Percentiles rank a stretch among this genome's conserved stretches.
Evolutionary conservation across 2,329 filamentous ascomycete genomes (phyloP).

Genomic region (Monosporascus sp.): DNA sequence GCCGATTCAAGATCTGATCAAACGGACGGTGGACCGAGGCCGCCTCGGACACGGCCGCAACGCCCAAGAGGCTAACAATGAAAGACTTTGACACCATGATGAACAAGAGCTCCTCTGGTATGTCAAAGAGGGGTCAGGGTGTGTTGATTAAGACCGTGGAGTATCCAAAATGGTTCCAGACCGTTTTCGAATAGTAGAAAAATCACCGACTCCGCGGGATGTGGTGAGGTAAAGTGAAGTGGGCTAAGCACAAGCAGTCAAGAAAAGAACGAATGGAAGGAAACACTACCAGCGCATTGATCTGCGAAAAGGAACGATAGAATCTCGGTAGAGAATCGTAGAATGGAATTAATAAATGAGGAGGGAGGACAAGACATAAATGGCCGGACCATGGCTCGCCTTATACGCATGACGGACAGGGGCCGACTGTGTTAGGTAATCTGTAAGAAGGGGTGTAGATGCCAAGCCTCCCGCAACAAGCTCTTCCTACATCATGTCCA

Average conservation of each 20-base stretch:
- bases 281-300: conserved; percentile 46
- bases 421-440: conserved; percentile 17
- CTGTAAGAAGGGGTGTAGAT: conserved; percentile 17
- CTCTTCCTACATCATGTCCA: conserved; percentile 21
- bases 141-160: conserved; percentile 18
- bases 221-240: conserved; percentile 34
- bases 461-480: conserved; percentile 20
- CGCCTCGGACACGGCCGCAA: conserved; percentile 42
- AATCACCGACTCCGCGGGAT: conserved; percentile 16
- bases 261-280: conserved; percentile 45
- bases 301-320: conserved; percentile 31
- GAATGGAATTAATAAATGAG: conserved; percentile 24
- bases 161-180: conserved; percentile 45
- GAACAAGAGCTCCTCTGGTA: conserved; percentile 15
- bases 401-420: conserved; percentile 26
- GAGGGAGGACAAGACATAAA: conserved; percentile 27
- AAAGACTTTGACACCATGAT: conserved; percentile 51
- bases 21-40: conserved; percentile 36
- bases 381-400: conserved; percentile 38
- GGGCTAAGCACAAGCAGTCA: conserved; percentile 28
- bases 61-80: conserved; percentile 44
- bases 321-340: conserved; percentile 19
- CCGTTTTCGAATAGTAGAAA: conserved; percentile 38
- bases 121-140: too few species aligned
- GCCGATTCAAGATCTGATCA: conserved; percentile 22